phyloP scores from a whole-genome alignment of 805 yeast genomes.

The Myxozyma neglecta region DNA sequence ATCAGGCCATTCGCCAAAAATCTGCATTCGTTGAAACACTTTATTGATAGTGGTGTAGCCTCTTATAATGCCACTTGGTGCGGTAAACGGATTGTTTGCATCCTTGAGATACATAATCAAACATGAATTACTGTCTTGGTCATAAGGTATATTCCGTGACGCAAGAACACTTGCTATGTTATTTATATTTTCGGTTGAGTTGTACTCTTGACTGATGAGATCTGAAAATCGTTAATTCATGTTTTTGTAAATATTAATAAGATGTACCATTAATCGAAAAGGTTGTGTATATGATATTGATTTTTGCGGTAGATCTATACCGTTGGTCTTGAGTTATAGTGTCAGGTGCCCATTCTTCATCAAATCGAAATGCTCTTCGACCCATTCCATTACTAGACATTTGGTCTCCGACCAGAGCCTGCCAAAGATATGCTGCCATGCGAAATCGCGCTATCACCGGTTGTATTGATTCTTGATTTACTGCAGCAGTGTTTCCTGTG shows the following conservation, averaged over 20 bases:
- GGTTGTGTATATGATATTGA: slow-evolving; percentile 73
- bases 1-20: too few species aligned
- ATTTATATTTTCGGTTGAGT: too few species aligned
- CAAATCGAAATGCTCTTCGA: slow-evolving; percentile 70
- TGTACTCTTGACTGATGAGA: too few species aligned
- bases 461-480: slow-evolving; percentile 57
- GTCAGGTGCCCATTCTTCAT: slow-evolving; percentile 59
- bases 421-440: slow-evolving; percentile 84
- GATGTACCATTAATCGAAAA: slow-evolving; percentile 51
- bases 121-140: too few species aligned
- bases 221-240: not conserved
- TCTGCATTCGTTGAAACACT: too few species aligned
- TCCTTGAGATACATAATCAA: too few species aligned
- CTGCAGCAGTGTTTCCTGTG: slow-evolving; percentile 54
- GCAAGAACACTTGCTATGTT: too few species aligned
- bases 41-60: too few species aligned
- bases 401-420: slow-evolving; percentile 87
- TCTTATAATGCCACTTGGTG: too few species aligned
- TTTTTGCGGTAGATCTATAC: slow-evolving; percentile 61
- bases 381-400: slow-evolving; percentile 80
- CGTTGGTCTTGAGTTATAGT: slow-evolving; percentile 52
- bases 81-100: too few species aligned
- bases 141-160: too few species aligned
- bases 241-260: too few species aligned
- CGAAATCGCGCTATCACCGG: slow-evolving; percentile 71